Base-by-base conservation (phyloP, 805 yeast species). In the Nakazawaea holstii region DNA sequence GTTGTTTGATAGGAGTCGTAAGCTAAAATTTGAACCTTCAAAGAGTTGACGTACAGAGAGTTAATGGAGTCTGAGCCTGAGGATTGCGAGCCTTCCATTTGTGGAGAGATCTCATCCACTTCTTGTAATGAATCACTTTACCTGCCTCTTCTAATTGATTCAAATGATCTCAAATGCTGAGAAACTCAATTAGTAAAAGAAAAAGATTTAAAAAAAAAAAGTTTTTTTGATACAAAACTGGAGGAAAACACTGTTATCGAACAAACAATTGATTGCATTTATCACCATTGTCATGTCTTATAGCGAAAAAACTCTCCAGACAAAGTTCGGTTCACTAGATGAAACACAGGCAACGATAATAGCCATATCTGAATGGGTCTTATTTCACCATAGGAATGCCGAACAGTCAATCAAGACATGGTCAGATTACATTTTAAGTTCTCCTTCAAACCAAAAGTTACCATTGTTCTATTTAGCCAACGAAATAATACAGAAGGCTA, bases 401-500 rank as follows among this genome's bases (percentile, higher is more conserved):
- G 51, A 57, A 29, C 72, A 68, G 35, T 58, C 66, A 32, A 64
- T 73, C 9, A 49, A 55, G 37, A 48, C 64, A 30, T 72, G 77
- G 77, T 53, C 68, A 7, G 54, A 59, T 10, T 69, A 57, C 53
- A 54, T 60, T 14, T 31, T 27, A 11, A 30, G 11, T 6, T 29
- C 47, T 5, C 31, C 44, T 9, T 15, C 47, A 10, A 33, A 13
- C 20, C 50, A 75, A 55, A 75, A 73, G 50, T 69, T 84, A 44
- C 72, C 84, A 2, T 64, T 84, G 48, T 70, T 88, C 24, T 88
- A 88, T 57, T 67, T 88, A 11, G 83, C 85, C 44, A 88, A 88
- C 61, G 96, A 88, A 54, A 82, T 88, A 20, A 84, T 87, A 1
- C 96, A 88, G 62, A 85, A 85, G 59, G 79, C 90, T 3, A 72